Evolutionary conservation across 2,329 filamentous ascomycete genomes (phyloP).

Genomic region (Aureobasidium mangrovei): DNA sequence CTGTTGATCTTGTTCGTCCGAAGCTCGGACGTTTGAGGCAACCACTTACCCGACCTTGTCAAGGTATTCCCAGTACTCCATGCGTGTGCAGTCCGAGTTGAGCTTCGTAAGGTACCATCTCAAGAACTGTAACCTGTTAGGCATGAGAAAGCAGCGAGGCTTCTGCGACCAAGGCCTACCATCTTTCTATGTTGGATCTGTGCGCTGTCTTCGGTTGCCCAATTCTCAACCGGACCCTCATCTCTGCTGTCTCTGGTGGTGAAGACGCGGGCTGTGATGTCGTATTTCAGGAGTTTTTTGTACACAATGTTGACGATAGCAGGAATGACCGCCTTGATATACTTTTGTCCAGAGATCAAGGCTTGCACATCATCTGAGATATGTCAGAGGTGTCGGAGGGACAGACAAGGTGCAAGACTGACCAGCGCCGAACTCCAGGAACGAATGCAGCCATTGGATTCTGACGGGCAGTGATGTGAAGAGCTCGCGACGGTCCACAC

Average conservation of each 20-base stretch:
- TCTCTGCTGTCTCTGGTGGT: slow-evolving; percentile 52
- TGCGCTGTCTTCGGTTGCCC: slow-evolving; percentile 58
- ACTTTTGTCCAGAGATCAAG: slow-evolving; percentile 59
- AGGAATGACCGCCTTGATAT: slow-evolving; percentile 73
- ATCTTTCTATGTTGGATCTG: slow-evolving; percentile 71
- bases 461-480: slow-evolving; percentile 63
- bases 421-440: slow-evolving; percentile 55
- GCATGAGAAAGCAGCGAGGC: too few species aligned
- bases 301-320: slow-evolving; percentile 79
- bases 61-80: slow-evolving; percentile 76
- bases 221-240: slow-evolving; percentile 57
- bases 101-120: slow-evolving; percentile 67
- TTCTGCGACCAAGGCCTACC: slow-evolving; percentile 16
- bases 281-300: slow-evolving; percentile 69
- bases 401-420: background rate
- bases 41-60: slow-evolving; percentile 64
- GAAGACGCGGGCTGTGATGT: slow-evolving; percentile 74
- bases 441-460: slow-evolving; percentile 64
- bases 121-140: slow-evolving; percentile 40
- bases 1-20: background rate
- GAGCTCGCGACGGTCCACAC: slow-evolving; percentile 61
- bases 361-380: slow-evolving; percentile 62
- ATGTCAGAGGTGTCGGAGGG: slow-evolving; percentile 15
- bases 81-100: slow-evolving; percentile 63
- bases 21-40: too few species aligned